These are phyloP conservation scores for Rhodosporidiobolus odoratus DNA, from an alignment of 768 basidiomycete species.

Conservation along the genomic window DNA sequence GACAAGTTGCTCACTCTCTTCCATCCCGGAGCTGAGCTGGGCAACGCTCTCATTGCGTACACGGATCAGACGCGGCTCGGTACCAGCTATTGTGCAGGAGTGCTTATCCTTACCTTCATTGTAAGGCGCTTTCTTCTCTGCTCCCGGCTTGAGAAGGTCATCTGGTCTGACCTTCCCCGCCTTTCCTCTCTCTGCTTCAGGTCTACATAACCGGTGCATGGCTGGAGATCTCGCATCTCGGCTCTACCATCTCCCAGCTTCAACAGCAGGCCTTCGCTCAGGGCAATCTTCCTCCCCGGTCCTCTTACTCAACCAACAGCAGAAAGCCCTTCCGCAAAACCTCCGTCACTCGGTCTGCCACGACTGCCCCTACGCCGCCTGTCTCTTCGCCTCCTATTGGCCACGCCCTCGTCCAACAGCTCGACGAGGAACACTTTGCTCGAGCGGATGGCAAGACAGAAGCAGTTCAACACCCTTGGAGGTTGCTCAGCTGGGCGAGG, in stretches of 20 bases:
- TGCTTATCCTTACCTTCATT: not conserved
- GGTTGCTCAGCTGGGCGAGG: not conserved
- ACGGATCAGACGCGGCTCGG: not conserved
- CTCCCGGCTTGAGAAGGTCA: not conserved
- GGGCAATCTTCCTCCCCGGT: not conserved
- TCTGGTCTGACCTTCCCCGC: not conserved
- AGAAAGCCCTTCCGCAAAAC: not conserved
- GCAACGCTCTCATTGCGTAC: not conserved
- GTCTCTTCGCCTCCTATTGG: not conserved
- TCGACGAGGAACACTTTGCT: not conserved
- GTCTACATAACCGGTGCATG: constrained; percentile 18
- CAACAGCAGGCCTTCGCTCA: not conserved
- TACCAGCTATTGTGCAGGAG: not conserved
- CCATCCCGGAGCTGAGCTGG: not conserved
- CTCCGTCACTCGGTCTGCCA: not conserved
- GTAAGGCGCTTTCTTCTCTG: not conserved
- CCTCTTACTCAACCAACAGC: not conserved
- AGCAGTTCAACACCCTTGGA: not conserved
- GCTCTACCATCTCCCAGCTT: not conserved
- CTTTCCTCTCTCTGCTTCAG: not conserved
- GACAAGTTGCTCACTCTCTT: not conserved
- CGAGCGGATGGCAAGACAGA: not conserved
- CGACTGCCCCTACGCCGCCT: not conserved
- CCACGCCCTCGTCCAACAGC: not conserved
- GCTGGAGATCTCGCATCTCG: constrained; percentile 16